Evolutionary conservation across 345 rosid genomes (phyloP).

Genomic region (Brassica carinata): DNA sequence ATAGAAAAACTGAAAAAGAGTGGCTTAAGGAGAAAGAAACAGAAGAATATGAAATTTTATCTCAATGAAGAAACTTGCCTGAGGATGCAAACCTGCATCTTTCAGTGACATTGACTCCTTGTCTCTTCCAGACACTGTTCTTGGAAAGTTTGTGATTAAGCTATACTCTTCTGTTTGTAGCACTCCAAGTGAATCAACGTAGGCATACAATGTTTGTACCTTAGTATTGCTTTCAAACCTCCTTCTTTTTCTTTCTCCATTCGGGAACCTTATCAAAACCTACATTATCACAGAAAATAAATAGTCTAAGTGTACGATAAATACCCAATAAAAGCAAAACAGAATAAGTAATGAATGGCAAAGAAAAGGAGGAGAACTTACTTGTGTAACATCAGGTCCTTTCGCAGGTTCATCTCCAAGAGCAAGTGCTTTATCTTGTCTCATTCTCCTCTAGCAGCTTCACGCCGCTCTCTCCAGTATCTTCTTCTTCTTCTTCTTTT

Average conservation of each 20-base stretch:
- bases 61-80: too few species aligned
- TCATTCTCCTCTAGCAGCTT: slow-evolving; percentile 76
- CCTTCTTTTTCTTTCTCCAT: slow-evolving; percentile 92
- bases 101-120: too few species aligned
- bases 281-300: slow-evolving; percentile 22
- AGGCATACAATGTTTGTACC: slow-evolving; percentile 37
- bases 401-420: too few species aligned
- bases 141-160: too few species aligned
- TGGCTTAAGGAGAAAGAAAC: too few species aligned
- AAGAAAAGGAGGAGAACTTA: slow-evolving; percentile 38
- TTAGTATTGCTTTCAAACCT: slow-evolving; percentile 64
- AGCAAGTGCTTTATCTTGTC: slow-evolving; percentile 64
- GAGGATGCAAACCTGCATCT: too few species aligned
- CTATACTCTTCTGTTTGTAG: slow-evolving; percentile 36
- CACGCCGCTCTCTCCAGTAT: slow-evolving; percentile 66
- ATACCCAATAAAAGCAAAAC: neutral
- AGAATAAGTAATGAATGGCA: neutral
- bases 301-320: neutral
- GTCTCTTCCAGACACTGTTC: too few species aligned
- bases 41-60: too few species aligned
- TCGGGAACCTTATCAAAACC: slow-evolving; percentile 89
- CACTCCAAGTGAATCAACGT: slow-evolving; percentile 82
- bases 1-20: too few species aligned
- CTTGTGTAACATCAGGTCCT: slow-evolving; percentile 74
- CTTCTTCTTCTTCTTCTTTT: slow-evolving; percentile 80